These are phyloP conservation scores for Yarrowia sp. DNA, from an alignment of 805 yeast genomes.

Conservation along the genomic window DNA sequence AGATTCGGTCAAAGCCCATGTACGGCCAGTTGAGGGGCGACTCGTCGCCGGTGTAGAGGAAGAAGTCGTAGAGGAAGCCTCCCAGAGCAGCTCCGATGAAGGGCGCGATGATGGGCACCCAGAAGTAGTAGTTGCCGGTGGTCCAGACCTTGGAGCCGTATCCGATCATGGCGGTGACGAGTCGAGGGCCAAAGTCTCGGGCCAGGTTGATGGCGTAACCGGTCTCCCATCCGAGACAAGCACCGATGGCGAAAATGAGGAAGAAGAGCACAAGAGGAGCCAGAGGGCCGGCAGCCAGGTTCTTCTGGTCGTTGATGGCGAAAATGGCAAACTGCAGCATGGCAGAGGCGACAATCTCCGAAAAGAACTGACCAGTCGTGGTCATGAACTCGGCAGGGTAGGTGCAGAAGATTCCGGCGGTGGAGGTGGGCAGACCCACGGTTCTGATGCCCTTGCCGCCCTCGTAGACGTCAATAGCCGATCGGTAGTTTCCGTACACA, in stretches of 20 bases:
- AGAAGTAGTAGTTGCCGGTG: constrained; percentile 55
- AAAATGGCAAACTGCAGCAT: constrained; percentile 57
- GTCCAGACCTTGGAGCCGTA: constrained; percentile 55
- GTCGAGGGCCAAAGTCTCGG: constrained; percentile 63
- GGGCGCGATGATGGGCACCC: constrained; percentile 64
- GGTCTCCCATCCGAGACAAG: constrained; percentile 60
- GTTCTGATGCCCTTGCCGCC: constrained; percentile 46
- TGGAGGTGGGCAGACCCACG: constrained; percentile 48
- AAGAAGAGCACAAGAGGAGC: constrained; percentile 59
- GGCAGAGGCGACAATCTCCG: constrained; percentile 58
- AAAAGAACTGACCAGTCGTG: constrained; percentile 56
- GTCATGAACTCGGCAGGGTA: constrained; percentile 54
- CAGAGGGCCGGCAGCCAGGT: constrained; percentile 55
- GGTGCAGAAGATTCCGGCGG: constrained; percentile 59
- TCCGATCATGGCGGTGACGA: constrained; percentile 58
- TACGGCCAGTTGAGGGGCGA: constrained; percentile 59
- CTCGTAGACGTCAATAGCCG: constrained; percentile 52
- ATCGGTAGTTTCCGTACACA: constrained; percentile 56
- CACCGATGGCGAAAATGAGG: constrained; percentile 56
- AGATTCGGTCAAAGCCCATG: constrained; percentile 46
- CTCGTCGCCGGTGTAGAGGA: constrained; percentile 60
- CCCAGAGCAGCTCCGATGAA: constrained; percentile 58
- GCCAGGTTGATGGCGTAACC: constrained; percentile 63
- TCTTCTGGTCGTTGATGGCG: constrained; percentile 61
- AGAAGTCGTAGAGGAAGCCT: constrained; percentile 59